These are phyloP conservation scores for Linum usitatissimum DNA, from an alignment of 345 rosid species.

Conservation along the genomic window DNA sequence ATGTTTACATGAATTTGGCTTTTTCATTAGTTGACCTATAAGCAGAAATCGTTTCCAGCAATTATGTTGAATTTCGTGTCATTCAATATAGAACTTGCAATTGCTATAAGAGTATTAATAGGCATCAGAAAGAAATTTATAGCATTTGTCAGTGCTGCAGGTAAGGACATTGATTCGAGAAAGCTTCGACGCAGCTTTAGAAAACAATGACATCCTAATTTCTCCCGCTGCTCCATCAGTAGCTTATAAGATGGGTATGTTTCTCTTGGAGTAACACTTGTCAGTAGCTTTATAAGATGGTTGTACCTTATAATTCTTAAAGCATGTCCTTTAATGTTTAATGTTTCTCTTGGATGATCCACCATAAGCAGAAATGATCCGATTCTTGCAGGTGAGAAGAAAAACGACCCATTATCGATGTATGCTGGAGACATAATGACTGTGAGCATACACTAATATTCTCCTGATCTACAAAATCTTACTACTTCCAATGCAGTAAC, in stretches of 20 bases:
- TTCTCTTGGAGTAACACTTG: no score
- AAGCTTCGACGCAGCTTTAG: constrained; percentile 64
- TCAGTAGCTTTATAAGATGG: not conserved
- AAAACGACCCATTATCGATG: constrained; percentile 83
- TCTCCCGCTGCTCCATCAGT: constrained; percentile 92
- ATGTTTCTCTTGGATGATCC: not conserved
- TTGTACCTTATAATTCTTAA: not conserved
- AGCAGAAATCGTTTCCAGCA: not conserved
- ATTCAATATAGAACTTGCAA: not conserved
- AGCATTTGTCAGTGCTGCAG: constrained; percentile 30
- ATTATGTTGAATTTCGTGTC: not conserved
- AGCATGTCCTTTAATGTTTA: not conserved
- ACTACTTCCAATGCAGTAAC: not conserved
- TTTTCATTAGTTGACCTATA: not conserved
- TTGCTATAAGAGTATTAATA: not conserved
- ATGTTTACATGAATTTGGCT: not conserved
- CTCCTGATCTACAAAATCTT: not conserved
- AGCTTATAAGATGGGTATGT: constrained; percentile 75
- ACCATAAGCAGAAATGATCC: not conserved
- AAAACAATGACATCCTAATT: constrained; percentile 64
- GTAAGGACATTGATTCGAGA: constrained; percentile 65
- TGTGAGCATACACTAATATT: constrained; percentile 26
- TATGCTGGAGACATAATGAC: constrained; percentile 95
- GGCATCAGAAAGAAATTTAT: constrained; percentile 19
- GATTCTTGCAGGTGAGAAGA: constrained; percentile 59